These are phyloP conservation scores for Geotrichum fermentans DNA, from an alignment of 1,139 yeast genomes.

Conservation along the genomic window DNA sequence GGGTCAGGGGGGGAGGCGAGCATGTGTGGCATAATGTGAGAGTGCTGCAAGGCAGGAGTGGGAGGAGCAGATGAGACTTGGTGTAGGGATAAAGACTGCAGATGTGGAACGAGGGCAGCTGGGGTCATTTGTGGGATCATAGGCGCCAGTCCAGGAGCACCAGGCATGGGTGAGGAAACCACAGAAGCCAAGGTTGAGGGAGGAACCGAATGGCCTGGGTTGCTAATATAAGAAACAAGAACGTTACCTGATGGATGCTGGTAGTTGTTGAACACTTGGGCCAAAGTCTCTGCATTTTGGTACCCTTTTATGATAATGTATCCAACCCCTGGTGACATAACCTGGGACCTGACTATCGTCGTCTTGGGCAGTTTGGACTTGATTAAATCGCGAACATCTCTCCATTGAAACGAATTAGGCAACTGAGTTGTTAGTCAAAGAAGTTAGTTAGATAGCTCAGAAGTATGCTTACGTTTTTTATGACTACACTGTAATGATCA, in stretches of 20 bases:
- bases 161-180: constrained; percentile 11
- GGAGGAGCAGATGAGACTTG: constrained; percentile 9
- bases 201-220: constrained; percentile 12
- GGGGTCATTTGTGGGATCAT: constrained; percentile 5
- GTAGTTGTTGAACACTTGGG: constrained; percentile 23
- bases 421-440: constrained; percentile 1
- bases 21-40: constrained; percentile 1
- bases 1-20: constrained; percentile 1
- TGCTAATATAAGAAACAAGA: constrained; percentile 21
- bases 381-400: constrained; percentile 23
- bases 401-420: constrained; percentile 23
- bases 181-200: constrained; percentile 13
- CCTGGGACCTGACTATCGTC: constrained; percentile 23
- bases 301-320: constrained; percentile 23
- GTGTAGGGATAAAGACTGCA: constrained; percentile 4
- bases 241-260: constrained; percentile 21
- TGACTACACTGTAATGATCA: constrained; percentile 9
- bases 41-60: constrained; percentile 5
- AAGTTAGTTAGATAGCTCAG: neutral
- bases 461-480: constrained; percentile 6
- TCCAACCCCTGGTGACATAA: constrained; percentile 24
- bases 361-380: constrained; percentile 21
- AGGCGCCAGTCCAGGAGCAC: neutral
- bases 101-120: neutral
- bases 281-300: constrained; percentile 22